phyloP scores from a whole-genome alignment of 2,329 filamentous ascomycete genomes.

The Penicillium thymicola region DNA sequence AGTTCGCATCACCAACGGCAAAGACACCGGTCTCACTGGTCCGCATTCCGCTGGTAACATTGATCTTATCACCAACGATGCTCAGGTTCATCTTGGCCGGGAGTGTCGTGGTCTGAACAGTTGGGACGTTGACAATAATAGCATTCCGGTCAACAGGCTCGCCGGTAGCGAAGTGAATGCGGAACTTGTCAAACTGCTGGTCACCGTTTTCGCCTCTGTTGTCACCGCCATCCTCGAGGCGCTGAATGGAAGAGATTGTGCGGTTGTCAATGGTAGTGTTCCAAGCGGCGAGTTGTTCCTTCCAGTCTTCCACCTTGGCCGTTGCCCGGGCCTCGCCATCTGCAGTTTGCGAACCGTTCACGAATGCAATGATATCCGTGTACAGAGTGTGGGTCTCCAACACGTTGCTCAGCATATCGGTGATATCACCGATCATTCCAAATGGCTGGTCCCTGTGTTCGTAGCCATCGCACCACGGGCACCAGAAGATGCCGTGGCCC shows the following conservation, averaged over 20 bases:
- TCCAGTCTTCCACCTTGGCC: constrained; percentile 47
- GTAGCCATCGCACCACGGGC: constrained; percentile 62
- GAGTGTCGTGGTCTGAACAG: constrained; percentile 49
- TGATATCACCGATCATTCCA: constrained; percentile 51
- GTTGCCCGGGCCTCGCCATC: constrained; percentile 42
- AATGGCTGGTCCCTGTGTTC: constrained; percentile 60
- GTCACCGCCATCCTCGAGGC: constrained; percentile 39
- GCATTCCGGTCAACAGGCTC: constrained; percentile 47
- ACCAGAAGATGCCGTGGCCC: constrained; percentile 62
- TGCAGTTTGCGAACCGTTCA: constrained; percentile 57
- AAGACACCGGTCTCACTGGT: constrained; percentile 57
- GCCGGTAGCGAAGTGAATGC: constrained; percentile 52
- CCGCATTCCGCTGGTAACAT: constrained; percentile 43
- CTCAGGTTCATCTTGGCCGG: constrained; percentile 49
- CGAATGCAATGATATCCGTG: constrained; percentile 55
- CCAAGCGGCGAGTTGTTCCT: constrained; percentile 49
- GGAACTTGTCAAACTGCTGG: constrained; percentile 54
- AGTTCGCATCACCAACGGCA: constrained; percentile 59
- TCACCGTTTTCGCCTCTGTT: constrained; percentile 27
- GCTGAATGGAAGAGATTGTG: constrained; percentile 49
- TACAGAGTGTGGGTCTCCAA: constrained; percentile 56
- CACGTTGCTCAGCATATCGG: constrained; percentile 45
- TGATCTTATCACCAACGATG: constrained; percentile 46
- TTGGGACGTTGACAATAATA: constrained; percentile 51
- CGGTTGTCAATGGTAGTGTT: constrained; percentile 57